Evolutionary conservation across 1,284 basidiomycete species (phyloP), one percentile per base, ranked within the genome.

Genomic region (Coniophora puteana): DNA sequence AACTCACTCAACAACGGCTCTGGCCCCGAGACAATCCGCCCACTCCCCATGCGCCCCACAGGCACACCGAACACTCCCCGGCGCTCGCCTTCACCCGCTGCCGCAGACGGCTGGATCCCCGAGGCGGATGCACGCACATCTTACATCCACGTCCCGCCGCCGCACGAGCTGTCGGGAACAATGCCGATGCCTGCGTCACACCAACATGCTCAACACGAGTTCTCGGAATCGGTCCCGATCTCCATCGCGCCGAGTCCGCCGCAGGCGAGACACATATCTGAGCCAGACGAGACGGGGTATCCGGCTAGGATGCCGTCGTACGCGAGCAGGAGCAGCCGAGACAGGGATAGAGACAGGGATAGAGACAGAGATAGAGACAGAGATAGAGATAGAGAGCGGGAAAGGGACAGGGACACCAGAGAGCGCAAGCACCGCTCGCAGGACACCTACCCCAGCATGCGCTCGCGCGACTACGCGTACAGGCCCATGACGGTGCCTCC

Each of bases 21-120:
- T 4, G 52, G 53, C 38, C 54, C 45, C 37, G 61, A 61, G 40
- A 52, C 49, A 4, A 57, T 59, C 39, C 54, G 44, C 3, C 69
- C 69, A 3, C 61, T 66, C 29, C 64, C 63, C 1, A 57, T 67
- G 26, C 55, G 53, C 20, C 49, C 42, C 31, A 50, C 39, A 32
- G 48, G 53, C 4, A 48, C 17, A 35, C 39, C 17, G 21, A 52
- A 17, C 22, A 37, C 6, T 32, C 43, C 10, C 49, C 37, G 1
- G 46, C 42, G 11, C 41, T 58, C 17, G 50, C 49, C 11, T 40
- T 55, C 14, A 62, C 48, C 33, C 40, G 17, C 33, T 35, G 57
- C 0, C 61, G n/a, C 62, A 0, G 71, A 73, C 24, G 57, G 55
- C 33, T 71, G 57, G 60, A 71, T 73, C n/a, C 71, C 69, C 0